Evolutionary conservation across 1,284 basidiomycete species (phyloP), one percentile per base, ranked within the genome.

Genomic region (Leucoagaricus sp.): DNA sequence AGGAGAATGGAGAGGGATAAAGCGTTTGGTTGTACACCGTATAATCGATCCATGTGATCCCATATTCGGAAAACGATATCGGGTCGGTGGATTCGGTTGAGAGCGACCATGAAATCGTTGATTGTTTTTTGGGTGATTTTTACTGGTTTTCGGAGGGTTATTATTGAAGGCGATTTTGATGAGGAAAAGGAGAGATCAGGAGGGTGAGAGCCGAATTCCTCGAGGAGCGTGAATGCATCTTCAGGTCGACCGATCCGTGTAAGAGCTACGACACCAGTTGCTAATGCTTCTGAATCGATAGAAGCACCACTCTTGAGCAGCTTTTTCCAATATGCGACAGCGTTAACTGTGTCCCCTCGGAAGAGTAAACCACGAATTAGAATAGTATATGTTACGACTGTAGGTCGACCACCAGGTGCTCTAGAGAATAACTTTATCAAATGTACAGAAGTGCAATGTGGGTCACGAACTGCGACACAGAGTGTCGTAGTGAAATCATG

Each of bases 41-140:
- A 92, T 3, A 87, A 63, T 0, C 66, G 57, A 1, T 72, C 70
- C 70, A 89, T 79, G 15, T 79, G 65, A 19, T 84, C 82, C 83
- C 86, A 92, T 6, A 91, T 62, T 41, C 72, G 72, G 65, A 86
- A 87, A 1, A 86, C 77, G 2, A 78, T 68, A 61, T 87, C 85
- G 0, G 85, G 86, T 3, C 85, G 78, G 13, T 75, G 72, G 15
- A 75, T 72, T 21, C 75, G 76, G 25, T 74, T 74, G n/a, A 84
- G 70, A 3, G 76, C 65, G 6, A 74, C 68, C 72, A 91, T 77
- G 62, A 86, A 80, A 17, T 75, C 69, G 62, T 87, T 87, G 49
- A 88, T 65, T 0, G 75, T 69, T 21, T 72, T 67, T 1, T 69
- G 65, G 26, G 75, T 70, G 3, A 76, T 51, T 28, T 63, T 62